Evolutionary conservation across 106 monocot species (phyloP), one percentile per base, ranked within the genome.

Genomic region (Xerophyta viscosa): DNA sequence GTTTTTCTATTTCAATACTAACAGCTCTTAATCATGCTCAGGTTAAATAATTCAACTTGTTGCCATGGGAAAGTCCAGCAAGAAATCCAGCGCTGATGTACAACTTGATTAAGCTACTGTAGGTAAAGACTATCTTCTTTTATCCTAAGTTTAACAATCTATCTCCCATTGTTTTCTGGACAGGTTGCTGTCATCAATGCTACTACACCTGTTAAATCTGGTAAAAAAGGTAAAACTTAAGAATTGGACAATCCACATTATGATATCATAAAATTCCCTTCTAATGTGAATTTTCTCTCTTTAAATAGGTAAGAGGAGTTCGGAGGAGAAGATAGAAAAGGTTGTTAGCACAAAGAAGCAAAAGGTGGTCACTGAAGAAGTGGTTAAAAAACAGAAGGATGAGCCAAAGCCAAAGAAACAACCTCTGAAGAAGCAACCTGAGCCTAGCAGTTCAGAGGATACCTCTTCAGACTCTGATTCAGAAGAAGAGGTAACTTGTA

Each of bases 281-380:
- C 4, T 15, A 23, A 9, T 19, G 22, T 25, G 45, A 44, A 11
- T 43, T 56, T 27, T 44, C 29, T 27, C 39, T 12, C 39, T 33
- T 8, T 33, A 24, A 42, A 4, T 61, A 79, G 84, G 71, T 12
- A 85, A 85, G 71, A 76, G 84, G 66, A 59, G 71, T 50, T 71
- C 79, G n/a, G 84, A 72, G 29, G 75, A 69, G 24, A 64, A 48
- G 27, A 41, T 79, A 18, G 79, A 76, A 48, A 79, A 85, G 29
- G 24, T 53, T 0, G 48, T 54, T 10, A 79, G 58, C 39, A 54
- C 75, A 13, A 85, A 85, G 60, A 85, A 85, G 50, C 79, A 68
- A 49, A 85, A 85, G 65, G 71, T 53, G 11, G 52, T 54, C n/a
- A n/a, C n/a, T n/a, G 54, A 51, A 56, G 39, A 54, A n/a, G n/a